Evolutionary conservation across 176 grass and related monocot genomes (phyloP).

Genomic region (Dactylis glomerata): DNA sequence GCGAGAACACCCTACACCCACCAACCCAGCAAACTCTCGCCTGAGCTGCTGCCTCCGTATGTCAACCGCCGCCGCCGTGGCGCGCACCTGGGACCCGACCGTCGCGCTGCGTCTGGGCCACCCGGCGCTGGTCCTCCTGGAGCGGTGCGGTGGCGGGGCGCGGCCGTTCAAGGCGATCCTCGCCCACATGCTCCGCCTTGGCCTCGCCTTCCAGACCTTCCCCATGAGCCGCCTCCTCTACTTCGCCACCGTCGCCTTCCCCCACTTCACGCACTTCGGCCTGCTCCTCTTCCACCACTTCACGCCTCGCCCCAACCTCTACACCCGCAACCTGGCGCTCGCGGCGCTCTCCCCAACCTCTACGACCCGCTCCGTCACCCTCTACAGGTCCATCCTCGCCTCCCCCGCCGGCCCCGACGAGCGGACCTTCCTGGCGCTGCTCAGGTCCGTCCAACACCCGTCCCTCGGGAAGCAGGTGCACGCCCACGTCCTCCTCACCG

Average conservation of each 20-base stretch:
- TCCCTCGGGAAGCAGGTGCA: slow-evolving; percentile 41
- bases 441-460: slow-evolving; percentile 29
- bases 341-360: slow-evolving; percentile 35
- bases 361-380: neutral
- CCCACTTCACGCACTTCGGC: slow-evolving; percentile 20
- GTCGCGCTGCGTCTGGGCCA: slow-evolving; percentile 49
- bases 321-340: slow-evolving; percentile 53
- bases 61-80: neutral
- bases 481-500: slow-evolving; percentile 37
- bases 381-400: slow-evolving; percentile 45
- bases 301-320: slow-evolving; percentile 52
- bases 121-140: slow-evolving; percentile 51
- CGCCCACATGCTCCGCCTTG: slow-evolving; percentile 46
- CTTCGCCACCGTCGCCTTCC: slow-evolving; percentile 38
- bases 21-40: neutral
- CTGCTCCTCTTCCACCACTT: slow-evolving; percentile 52
- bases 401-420: slow-evolving; percentile 26
- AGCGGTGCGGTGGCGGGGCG: slow-evolving; percentile 27
- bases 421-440: slow-evolving; percentile 51
- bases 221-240: slow-evolving; percentile 62
- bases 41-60: neutral
- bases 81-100: slow-evolving; percentile 44
- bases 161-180: slow-evolving; percentile 43
- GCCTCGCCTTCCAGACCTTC: slow-evolving; percentile 46
- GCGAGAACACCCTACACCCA: neutral